phyloP scores from a whole-genome alignment of 1,284 basidiomycete species.

The Heterobasidion occidentale region DNA sequence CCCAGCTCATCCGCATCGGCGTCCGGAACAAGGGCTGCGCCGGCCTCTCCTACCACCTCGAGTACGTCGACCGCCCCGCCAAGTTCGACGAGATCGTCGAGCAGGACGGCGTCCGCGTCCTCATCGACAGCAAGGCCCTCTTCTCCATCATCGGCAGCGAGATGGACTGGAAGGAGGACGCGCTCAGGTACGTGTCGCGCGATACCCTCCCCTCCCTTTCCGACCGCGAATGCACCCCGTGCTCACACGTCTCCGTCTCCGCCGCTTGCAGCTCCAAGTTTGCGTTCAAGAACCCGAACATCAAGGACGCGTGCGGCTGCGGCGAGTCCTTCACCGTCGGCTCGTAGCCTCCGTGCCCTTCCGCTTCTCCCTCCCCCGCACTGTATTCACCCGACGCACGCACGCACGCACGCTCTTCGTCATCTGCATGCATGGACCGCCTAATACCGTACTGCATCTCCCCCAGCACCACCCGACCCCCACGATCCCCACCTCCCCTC shows the following conservation, averaged over 20 bases:
- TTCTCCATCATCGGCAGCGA: conserved; percentile 98
- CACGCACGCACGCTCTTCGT: neutral
- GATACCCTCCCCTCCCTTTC: too few relatives aligned
- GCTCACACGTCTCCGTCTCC: neutral
- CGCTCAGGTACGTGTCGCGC: conserved; percentile 54
- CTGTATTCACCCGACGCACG: conserved; percentile 1
- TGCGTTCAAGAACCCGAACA: conserved; percentile 85
- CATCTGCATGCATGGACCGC: too few relatives aligned
- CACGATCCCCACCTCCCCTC: neutral
- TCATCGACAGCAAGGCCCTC: conserved; percentile 95
- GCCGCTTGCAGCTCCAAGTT: conserved; percentile 68
- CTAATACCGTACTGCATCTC: neutral
- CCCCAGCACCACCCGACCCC: neutral
- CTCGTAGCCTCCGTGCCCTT: conserved; percentile 11
- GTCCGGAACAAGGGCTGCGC: conserved; percentile 99
- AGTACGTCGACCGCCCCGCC: conserved; percentile 88
- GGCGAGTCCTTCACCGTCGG: conserved; percentile 81
- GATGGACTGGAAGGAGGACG: conserved; percentile 98
- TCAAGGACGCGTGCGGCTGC: conserved; percentile 91
- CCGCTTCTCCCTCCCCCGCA: neutral
- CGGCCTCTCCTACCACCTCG: conserved; percentile 94
- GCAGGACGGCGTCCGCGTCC: conserved; percentile 88
- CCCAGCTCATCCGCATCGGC: conserved; percentile 90
- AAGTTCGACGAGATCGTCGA: conserved; percentile 98
- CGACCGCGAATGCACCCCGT: too few relatives aligned